phyloP scores from a whole-genome alignment of 108 stramenopile species.

The Skeletonema potamos region DNA sequence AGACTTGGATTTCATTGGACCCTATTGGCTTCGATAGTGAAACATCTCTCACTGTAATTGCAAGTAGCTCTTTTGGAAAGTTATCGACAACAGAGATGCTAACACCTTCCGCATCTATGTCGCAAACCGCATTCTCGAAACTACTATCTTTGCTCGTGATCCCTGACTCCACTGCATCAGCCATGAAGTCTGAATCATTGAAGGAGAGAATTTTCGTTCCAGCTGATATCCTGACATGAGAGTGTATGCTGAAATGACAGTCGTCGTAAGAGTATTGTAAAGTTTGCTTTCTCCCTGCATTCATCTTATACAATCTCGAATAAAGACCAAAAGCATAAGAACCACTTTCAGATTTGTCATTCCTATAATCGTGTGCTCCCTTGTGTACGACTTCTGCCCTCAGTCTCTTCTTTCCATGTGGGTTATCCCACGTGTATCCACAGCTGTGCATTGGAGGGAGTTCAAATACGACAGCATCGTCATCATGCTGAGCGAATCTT shows the following conservation, averaged over 20 bases:
- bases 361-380: background rate
- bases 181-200: constrained; percentile 21
- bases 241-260: background rate
- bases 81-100: constrained; percentile 18
- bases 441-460: constrained; percentile 47
- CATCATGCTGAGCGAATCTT: constrained; percentile 44
- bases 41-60: constrained; percentile 26
- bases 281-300: constrained; percentile 19
- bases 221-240: constrained; percentile 18
- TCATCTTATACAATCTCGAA: constrained; percentile 20
- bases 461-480: constrained; percentile 41
- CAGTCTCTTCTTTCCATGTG: constrained; percentile 26
- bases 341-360: background rate
- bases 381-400: constrained; percentile 5
- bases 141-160: constrained; percentile 14
- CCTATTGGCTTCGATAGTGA: constrained; percentile 14
- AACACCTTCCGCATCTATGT: constrained; percentile 11
- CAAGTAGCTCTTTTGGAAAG: constrained; percentile 17
- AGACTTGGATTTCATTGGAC: constrained; percentile 1
- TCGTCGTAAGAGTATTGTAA: background rate
- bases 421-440: constrained; percentile 45
- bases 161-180: constrained; percentile 17
- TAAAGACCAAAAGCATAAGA: background rate
- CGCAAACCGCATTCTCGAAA: constrained; percentile 22
- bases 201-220: constrained; percentile 36